Percentiles rank a stretch among this genome's conserved stretches.
phyloP scores from a whole-genome alignment of 495 filamentous ascomycete species.

The Apodospora peruviana region DNA sequence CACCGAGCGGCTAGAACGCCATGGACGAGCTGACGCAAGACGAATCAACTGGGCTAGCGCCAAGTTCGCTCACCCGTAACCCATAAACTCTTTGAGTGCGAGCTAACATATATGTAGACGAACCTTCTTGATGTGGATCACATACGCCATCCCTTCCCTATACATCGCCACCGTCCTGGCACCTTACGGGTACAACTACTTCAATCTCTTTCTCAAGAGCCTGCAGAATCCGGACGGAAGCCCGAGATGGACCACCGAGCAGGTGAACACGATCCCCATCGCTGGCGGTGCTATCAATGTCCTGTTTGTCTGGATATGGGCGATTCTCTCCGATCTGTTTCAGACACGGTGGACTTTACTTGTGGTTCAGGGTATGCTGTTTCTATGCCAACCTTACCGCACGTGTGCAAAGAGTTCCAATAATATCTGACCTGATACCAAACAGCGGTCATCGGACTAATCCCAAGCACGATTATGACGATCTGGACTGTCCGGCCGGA shows the following conservation, averaged over 20 bases:
- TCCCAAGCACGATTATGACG: conserved; percentile 34
- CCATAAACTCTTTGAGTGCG: background rate
- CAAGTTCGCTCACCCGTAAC: conserved; percentile 12
- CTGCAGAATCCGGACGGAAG: conserved; percentile 28
- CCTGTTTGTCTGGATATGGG: conserved; percentile 36
- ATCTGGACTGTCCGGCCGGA: conserved; percentile 30
- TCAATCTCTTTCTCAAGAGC: conserved; percentile 34
- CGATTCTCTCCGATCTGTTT: conserved; percentile 30
- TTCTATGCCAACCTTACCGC: too few species aligned
- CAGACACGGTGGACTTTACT: conserved; percentile 32
- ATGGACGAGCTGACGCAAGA: conserved; percentile 30
- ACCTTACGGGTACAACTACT: conserved; percentile 36
- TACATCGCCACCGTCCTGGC: conserved; percentile 34
- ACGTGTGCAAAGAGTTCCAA: too few species aligned
- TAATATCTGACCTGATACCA: too few species aligned
- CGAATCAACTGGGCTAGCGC: conserved; percentile 31
- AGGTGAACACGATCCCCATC: conserved; percentile 36
- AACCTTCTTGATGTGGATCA: conserved; percentile 28
- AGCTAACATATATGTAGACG: conserved; percentile 14
- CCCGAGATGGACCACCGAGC: conserved; percentile 26
- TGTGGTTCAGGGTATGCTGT: conserved; percentile 28
- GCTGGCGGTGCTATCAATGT: conserved; percentile 32
- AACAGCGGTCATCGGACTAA: conserved; percentile 28
- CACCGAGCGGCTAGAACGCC: conserved; percentile 24
- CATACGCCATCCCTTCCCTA: conserved; percentile 30